Conservation (phyloP, 129 eudicot species). For the Logfia minima region DNA sequence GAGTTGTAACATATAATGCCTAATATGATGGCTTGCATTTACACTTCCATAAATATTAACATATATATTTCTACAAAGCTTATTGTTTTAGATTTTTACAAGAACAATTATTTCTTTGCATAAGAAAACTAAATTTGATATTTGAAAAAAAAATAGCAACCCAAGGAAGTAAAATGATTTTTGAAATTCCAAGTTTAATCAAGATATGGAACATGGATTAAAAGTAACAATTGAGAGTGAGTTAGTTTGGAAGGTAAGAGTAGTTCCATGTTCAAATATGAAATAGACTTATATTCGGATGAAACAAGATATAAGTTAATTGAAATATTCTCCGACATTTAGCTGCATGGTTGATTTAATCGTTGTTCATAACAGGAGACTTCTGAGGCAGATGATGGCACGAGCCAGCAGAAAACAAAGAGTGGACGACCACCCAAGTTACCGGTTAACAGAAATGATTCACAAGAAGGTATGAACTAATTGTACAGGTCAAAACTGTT, state of each 20-base stretch:
- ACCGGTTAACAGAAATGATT: not conserved
- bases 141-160: too few relatives aligned
- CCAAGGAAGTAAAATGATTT: not conserved
- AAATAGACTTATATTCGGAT: not conserved
- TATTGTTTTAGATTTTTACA: not conserved
- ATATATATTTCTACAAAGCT: too few relatives aligned
- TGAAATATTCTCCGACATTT: not conserved
- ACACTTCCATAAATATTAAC: too few relatives aligned
- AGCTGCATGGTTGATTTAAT: not conserved
- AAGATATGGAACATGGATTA: not conserved
- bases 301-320: not conserved
- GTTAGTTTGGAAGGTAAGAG: not conserved
- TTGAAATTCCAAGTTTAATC: not conserved
- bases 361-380: slow-evolving; percentile 9
- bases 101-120: not conserved
- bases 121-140: not conserved
- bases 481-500: not conserved
- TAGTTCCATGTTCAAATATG: not conserved
- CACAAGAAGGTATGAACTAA: slow-evolving; percentile 12
- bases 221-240: not conserved
- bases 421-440: slow-evolving; percentile 10
- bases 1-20: not conserved
- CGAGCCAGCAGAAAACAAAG: slow-evolving; percentile 12
- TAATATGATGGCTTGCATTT: not conserved
- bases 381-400: not conserved